phyloP scores from a whole-genome alignment of 176 grass and related monocot species.

The Eremochloa ophiuroides region DNA sequence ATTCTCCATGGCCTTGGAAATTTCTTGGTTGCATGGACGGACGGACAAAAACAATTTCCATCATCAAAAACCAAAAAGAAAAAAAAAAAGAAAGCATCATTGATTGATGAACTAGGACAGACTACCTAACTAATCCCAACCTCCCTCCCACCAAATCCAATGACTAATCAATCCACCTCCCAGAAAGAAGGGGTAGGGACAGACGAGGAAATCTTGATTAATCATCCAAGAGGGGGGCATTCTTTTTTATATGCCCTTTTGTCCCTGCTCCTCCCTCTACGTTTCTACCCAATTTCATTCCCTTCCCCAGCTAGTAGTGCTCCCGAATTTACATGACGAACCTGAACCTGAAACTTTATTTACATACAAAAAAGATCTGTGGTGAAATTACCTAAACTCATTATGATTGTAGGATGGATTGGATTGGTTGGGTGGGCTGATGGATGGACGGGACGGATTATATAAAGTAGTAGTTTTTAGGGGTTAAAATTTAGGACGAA shows the following conservation, averaged over 20 bases:
- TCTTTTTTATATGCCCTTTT: slow-evolving; percentile 12
- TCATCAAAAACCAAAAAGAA: slow-evolving; percentile 46
- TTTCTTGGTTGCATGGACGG: slow-evolving; percentile 57
- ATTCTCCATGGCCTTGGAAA: slow-evolving; percentile 53
- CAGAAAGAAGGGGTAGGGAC: slow-evolving; percentile 12
- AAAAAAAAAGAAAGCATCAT: slow-evolving; percentile 42
- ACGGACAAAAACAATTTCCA: slow-evolving; percentile 53
- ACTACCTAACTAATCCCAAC: slow-evolving; percentile 48
- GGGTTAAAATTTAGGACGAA: slow-evolving; percentile 38
- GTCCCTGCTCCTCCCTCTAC: slow-evolving; percentile 30
- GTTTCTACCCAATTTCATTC: slow-evolving; percentile 20
- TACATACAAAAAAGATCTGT: slow-evolving; percentile 60
- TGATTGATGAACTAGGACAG: slow-evolving; percentile 39
- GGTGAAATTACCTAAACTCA: slow-evolving; percentile 52
- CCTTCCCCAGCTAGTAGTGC: slow-evolving; percentile 20
- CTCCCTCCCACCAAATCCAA: slow-evolving; percentile 37
- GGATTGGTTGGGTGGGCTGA: neutral
- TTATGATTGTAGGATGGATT: slow-evolving; percentile 27
- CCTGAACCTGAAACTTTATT: slow-evolving; percentile 48
- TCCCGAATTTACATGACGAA: slow-evolving; percentile 51
- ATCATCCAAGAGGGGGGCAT: neutral
- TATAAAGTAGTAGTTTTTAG: slow-evolving; percentile 25
- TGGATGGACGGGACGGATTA: slow-evolving; percentile 24
- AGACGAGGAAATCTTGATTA: neutral
- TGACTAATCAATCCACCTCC: slow-evolving; percentile 14